Evolutionary conservation across 768 basidiomycete species (phyloP).

Genomic region (Neoboletus brunneissimus): DNA sequence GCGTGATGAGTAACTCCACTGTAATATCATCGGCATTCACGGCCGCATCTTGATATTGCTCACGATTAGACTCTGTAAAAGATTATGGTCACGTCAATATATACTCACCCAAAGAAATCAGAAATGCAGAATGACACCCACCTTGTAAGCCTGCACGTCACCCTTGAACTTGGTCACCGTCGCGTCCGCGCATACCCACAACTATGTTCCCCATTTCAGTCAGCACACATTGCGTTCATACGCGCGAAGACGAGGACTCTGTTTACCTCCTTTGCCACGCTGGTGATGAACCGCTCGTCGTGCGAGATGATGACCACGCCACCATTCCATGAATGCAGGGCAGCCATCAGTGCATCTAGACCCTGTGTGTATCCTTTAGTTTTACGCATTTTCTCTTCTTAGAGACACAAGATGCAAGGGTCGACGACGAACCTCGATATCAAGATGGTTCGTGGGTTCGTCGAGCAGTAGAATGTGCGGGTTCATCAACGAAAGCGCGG

Average conservation of each 20-base stretch:
- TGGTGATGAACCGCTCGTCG: conserved; percentile 94
- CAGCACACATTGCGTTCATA: background rate
- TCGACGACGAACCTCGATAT: conserved; percentile 69
- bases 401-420: no score
- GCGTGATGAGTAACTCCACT: background rate
- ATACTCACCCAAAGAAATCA: background rate
- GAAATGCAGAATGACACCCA: conserved; percentile 17
- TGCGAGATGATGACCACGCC: conserved; percentile 93
- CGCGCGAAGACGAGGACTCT: background rate
- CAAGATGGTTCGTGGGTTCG: conserved; percentile 96
- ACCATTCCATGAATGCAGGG: conserved; percentile 77
- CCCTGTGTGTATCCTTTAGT: conserved; percentile 50
- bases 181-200: conserved; percentile 91
- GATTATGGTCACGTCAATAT: conserved; percentile 6
- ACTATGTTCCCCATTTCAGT: conserved; percentile 39
- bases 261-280: conserved; percentile 75
- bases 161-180: conserved; percentile 82
- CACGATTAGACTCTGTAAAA: conserved; percentile 67
- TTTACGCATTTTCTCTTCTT: background rate
- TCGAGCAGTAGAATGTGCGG: conserved; percentile 94
- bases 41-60: conserved; percentile 65
- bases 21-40: background rate
- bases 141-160: conserved; percentile 92
- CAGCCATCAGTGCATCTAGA: conserved; percentile 91
- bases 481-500: conserved; percentile 76